Evolutionary conservation across 108 stramenopile genomes (phyloP).

Genomic region (Discostella stelligeroides): DNA sequence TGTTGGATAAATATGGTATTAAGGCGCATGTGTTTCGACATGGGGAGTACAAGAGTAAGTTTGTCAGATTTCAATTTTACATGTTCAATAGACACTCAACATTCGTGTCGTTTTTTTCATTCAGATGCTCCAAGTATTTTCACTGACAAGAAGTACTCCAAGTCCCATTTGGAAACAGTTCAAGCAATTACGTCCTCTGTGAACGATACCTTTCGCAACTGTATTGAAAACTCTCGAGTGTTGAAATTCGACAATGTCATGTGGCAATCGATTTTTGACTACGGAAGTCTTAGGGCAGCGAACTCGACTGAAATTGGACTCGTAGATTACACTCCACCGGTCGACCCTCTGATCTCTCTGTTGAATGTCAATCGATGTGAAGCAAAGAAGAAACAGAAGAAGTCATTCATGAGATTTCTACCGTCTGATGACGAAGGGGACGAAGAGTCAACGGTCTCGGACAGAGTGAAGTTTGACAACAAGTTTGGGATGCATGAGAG

Average conservation of each 20-base stretch:
- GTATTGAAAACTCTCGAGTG: slow-evolving; percentile 55
- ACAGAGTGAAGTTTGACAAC: slow-evolving; percentile 36
- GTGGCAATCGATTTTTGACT: slow-evolving; percentile 67
- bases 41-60: slow-evolving; percentile 75
- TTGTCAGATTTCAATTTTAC: not conserved
- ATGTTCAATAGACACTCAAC: not conserved
- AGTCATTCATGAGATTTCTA: slow-evolving; percentile 14
- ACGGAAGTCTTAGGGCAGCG: slow-evolving; percentile 65
- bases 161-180: slow-evolving; percentile 58
- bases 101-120: too few species aligned
- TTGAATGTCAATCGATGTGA: slow-evolving; percentile 44
- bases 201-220: slow-evolving; percentile 52
- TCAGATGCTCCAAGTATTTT: slow-evolving; percentile 67
- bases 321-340: slow-evolving; percentile 56
- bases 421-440: not conserved
- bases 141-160: slow-evolving; percentile 59
- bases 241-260: slow-evolving; percentile 49
- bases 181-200: slow-evolving; percentile 49
- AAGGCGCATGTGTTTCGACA: slow-evolving; percentile 79
- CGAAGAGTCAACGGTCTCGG: slow-evolving; percentile 16
- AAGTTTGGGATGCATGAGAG: slow-evolving; percentile 27
- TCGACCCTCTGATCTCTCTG: slow-evolving; percentile 59
- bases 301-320: slow-evolving; percentile 67
- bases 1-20: slow-evolving; percentile 72
- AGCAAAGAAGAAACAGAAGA: slow-evolving; percentile 10